Conservation (phyloP, 345 rosid species). For the Pseudoturritis turrita region DNA sequence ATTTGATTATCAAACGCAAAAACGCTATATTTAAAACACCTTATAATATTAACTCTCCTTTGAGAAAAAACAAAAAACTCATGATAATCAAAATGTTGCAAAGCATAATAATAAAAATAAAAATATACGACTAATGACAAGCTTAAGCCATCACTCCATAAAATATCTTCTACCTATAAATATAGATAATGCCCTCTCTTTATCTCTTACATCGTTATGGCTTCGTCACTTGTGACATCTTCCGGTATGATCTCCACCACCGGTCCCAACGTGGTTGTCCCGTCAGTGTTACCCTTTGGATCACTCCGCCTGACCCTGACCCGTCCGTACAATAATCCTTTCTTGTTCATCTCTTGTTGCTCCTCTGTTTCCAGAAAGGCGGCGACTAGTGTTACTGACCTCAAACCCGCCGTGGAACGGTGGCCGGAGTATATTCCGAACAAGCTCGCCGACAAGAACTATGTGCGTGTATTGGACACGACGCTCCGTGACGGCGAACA, state of each 20-base stretch:
- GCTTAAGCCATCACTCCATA: too few species aligned
- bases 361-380: conserved; percentile 20
- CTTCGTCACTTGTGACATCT: conserved; percentile 22
- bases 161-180: too few species aligned
- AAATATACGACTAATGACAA: too few species aligned
- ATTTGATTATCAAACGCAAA: too few species aligned
- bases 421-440: conserved; percentile 64
- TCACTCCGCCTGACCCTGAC: conserved; percentile 4
- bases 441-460: conserved; percentile 57
- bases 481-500: conserved; percentile 98
- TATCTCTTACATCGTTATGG: conserved; percentile 7
- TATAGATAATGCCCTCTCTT: background rate
- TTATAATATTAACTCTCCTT: too few species aligned
- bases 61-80: too few species aligned
- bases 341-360: conserved; percentile 8
- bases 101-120: too few species aligned
- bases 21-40: too few species aligned
- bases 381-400: background rate
- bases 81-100: too few species aligned
- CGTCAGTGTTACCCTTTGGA: background rate
- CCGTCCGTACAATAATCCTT: conserved; percentile 9
- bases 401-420: conserved; percentile 13
- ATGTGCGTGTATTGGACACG: conserved; percentile 85
- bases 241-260: conserved; percentile 13
- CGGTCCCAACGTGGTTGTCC: background rate